Percentiles rank a stretch among this genome's conserved stretches.
These are phyloP conservation scores for Camellia granthamiana DNA, from an alignment of 148 eudicot genomes.

Conservation along the genomic window DNA sequence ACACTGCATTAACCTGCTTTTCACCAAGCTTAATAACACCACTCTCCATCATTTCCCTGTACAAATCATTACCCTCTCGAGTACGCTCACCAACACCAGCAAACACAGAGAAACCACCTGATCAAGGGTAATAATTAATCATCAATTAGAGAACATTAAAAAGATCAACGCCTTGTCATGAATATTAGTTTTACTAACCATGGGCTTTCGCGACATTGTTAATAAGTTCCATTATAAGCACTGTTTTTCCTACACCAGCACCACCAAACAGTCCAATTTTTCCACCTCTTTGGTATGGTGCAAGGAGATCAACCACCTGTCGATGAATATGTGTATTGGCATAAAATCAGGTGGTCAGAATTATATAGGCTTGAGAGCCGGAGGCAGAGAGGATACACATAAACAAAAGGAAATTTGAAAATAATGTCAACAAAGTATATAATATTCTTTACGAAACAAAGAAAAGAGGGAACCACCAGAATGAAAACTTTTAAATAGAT, in stretches of 20 bases:
- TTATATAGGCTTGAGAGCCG: neutral
- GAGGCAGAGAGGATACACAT: neutral
- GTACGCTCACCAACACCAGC: conserved; percentile 88
- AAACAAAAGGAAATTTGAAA: neutral
- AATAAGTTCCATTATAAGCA: too few species aligned
- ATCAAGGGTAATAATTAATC: neutral
- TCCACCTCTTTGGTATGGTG: conserved; percentile 87
- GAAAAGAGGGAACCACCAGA: neutral
- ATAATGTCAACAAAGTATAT: neutral
- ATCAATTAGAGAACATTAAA: neutral
- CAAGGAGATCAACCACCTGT: conserved; percentile 85
- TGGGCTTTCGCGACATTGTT: conserved; percentile 78
- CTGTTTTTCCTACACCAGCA: too few species aligned
- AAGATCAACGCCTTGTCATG: neutral
- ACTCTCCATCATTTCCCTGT: conserved; percentile 96
- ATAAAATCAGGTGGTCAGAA: neutral
- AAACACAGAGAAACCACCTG: conserved; percentile 75
- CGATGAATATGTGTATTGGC: neutral
- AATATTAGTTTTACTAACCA: conserved; percentile 42
- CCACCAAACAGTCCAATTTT: too few species aligned
- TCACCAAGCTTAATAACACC: conserved; percentile 99
- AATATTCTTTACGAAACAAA: neutral
- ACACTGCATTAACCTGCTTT: conserved; percentile 53
- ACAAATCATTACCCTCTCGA: conserved; percentile 92
- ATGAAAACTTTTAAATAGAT: too few species aligned